Evolutionary conservation across 2,329 filamentous ascomycete genomes (phyloP).

Genomic region (Penicillium sp.): DNA sequence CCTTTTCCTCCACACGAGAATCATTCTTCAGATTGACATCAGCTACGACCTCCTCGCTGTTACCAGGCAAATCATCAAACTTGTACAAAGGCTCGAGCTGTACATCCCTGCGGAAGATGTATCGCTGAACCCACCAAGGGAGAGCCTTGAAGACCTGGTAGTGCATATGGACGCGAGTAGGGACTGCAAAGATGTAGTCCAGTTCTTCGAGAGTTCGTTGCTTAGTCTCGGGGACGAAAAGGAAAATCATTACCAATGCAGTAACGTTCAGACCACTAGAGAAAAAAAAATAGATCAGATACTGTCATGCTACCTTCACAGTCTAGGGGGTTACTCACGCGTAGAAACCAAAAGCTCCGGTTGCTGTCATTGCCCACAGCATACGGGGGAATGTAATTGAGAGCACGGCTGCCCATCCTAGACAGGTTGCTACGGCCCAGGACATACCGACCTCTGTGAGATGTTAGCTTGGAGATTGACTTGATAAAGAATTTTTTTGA

Average conservation of each 20-base stretch:
- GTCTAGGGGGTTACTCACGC: slow-evolving; percentile 33
- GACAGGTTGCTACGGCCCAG: slow-evolving; percentile 46
- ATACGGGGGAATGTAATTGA: slow-evolving; percentile 52
- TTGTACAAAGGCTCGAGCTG: slow-evolving; percentile 54
- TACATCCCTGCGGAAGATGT: slow-evolving; percentile 53
- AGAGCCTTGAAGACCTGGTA: slow-evolving; percentile 59
- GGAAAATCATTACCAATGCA: slow-evolving; percentile 63
- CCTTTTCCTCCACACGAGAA: not conserved
- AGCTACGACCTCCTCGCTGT: not conserved
- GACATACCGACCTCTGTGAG: slow-evolving; percentile 49
- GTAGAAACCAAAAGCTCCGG: slow-evolving; percentile 63
- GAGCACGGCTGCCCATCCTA: slow-evolving; percentile 52
- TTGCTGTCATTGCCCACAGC: slow-evolving; percentile 48
- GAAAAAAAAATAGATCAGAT: slow-evolving; percentile 2
- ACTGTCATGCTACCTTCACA: not conserved
- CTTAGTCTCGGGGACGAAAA: slow-evolving; percentile 59
- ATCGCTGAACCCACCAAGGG: slow-evolving; percentile 62
- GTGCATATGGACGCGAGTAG: slow-evolving; percentile 55
- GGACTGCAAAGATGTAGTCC: slow-evolving; percentile 60
- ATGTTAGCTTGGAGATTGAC: slow-evolving; percentile 16
- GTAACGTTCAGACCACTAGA: slow-evolving; percentile 56
- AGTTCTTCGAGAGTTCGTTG: slow-evolving; percentile 56
- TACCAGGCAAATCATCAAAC: slow-evolving; percentile 34
- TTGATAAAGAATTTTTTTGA: not conserved
- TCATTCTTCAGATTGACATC: not conserved